Base-by-base conservation (phyloP, 345 rosid species). In the Psidium guajava region DNA sequence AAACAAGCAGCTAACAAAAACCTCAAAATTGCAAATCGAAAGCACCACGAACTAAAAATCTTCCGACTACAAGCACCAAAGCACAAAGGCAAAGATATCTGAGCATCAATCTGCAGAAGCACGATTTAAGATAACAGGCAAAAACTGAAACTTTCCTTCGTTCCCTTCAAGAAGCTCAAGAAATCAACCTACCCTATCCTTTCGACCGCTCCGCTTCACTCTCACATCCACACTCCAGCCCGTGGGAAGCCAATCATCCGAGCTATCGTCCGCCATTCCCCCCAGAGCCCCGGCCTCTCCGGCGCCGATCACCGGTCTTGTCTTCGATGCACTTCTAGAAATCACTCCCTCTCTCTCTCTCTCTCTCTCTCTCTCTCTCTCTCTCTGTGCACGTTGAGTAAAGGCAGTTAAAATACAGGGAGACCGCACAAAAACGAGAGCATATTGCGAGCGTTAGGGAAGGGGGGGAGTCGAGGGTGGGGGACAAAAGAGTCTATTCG, bases 211-310 rank as follows among this genome's bases (percentile, higher is more conserved):
- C 83, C 88, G 88, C 85, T 91, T 94, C 42, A 91, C 90, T 84
- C 88, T 93, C 82, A 91, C 88, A 82, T 93, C 90, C 82, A 92
- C 93, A 61, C 88, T 93, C 93, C 96, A 90, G 15, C 98, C 99
- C 50, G 89, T 82, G 82, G 92, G 93, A 2, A 92, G 88, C 87
- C 90, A 86, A 80, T 89, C 91, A 20, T 89, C 93, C 18, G 91
- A 82, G 85, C 86, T 87, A 77, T 32, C 84, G 59, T 84, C 90
- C 40, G 32, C 90, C 91, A 89, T 82, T 85, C 36, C 25, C 40
- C 61, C 82, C 89, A 27, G 82, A 87, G 82, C 84, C 89, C 18
- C 47, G 84, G 21, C 49, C 36, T 74, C 85, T 83, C 87, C 88
- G 75, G 81, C 25, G 50, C 75, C 81, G 49, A 84, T 75, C 32